phyloP scores from a whole-genome alignment of 192 early-diverging fungal species.

The Coemansia sp. region DNA sequence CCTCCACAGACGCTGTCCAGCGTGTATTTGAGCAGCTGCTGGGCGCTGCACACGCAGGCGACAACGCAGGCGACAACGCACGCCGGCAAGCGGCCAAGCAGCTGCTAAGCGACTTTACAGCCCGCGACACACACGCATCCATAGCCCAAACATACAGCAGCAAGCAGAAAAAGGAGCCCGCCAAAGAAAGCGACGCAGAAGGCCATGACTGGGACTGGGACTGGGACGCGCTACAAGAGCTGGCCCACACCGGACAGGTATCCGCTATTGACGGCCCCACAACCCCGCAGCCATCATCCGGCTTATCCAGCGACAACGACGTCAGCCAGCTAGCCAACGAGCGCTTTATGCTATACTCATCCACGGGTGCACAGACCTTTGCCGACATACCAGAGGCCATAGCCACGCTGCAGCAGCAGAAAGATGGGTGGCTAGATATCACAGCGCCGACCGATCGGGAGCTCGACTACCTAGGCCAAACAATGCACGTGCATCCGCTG shows the following conservation, averaged over 20 bases:
- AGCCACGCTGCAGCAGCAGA: background rate
- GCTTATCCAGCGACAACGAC: too few species aligned
- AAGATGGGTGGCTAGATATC: slow-evolving; percentile 58
- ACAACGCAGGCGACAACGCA: background rate
- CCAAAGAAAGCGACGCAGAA: background rate
- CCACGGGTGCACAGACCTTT: background rate
- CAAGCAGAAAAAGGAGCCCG: background rate
- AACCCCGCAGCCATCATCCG: background rate
- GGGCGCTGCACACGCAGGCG: background rate
- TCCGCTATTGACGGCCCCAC: background rate
- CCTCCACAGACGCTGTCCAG: background rate
- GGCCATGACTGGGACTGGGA: slow-evolving; percentile 9
- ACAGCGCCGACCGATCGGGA: slow-evolving; percentile 63
- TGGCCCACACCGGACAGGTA: background rate
- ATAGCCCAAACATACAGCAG: background rate
- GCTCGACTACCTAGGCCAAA: slow-evolving; percentile 58
- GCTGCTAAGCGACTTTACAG: slow-evolving; percentile 1
- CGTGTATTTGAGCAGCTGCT: background rate
- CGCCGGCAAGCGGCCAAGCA: background rate
- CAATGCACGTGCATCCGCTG: slow-evolving; percentile 83
- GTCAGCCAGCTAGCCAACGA: background rate
- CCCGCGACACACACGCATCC: background rate
- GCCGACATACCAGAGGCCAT: background rate
- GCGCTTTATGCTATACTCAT: background rate
- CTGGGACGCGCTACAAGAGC: slow-evolving; percentile 4